These are phyloP conservation scores for Akebia trifoliata DNA, from an alignment of 164 flowering plant genomes.

Conservation along the genomic window DNA sequence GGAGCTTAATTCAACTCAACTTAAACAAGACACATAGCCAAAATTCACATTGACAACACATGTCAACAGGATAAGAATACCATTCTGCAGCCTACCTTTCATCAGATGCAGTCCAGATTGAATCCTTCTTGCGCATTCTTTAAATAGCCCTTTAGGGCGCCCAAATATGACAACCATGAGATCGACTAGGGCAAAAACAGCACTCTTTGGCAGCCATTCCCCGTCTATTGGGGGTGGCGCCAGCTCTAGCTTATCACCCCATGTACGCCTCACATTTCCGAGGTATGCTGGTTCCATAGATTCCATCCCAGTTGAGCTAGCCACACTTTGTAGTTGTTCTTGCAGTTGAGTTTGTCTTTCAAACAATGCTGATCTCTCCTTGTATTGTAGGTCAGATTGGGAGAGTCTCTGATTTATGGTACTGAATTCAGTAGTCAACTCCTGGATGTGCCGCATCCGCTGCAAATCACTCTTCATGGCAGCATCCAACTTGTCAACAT, in stretches of 20 bases:
- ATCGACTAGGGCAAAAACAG: conserved; percentile 79
- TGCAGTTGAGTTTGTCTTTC: conserved; percentile 52
- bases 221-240: conserved; percentile 89
- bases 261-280: conserved; percentile 39
- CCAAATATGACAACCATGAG: conserved; percentile 71
- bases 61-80: background rate
- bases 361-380: conserved; percentile 47
- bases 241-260: conserved; percentile 58
- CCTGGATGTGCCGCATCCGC: conserved; percentile 35
- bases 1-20: background rate
- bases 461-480: conserved; percentile 69
- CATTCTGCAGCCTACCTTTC: conserved; percentile 40
- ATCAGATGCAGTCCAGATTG: conserved; percentile 67
- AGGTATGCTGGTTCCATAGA: conserved; percentile 38
- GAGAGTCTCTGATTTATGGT: conserved; percentile 54
- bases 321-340: conserved; percentile 39
- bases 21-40: background rate
- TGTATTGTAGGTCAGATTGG: conserved; percentile 41
- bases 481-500: conserved; percentile 70
- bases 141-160: conserved; percentile 87
- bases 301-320: conserved; percentile 31
- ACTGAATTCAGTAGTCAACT: conserved; percentile 50
- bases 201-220: conserved; percentile 89
- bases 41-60: background rate
- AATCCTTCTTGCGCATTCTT: conserved; percentile 76